Base-by-base conservation (phyloP, 73 alveolate genomes). In the Stentor roeselii region DNA sequence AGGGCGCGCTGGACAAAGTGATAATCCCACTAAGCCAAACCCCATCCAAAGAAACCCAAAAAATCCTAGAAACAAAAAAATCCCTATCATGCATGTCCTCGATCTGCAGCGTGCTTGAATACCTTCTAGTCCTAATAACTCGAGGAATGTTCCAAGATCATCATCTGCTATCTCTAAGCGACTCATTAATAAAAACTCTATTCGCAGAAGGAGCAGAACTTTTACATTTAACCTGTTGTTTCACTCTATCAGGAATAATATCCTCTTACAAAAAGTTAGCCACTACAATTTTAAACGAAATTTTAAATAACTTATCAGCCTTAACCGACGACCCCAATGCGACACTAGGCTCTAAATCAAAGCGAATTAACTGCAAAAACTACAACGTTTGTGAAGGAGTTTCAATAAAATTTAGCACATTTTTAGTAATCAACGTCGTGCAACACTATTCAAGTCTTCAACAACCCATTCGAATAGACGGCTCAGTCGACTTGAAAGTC, bases 201-300 rank as follows among this genome's bases (percentile, higher is more conserved):
- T 67, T 67, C 34, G 37, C 80, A 30, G 41, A 67, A 67, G 80
- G 80, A 15, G 41, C 37, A 27, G 80, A 67, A 67, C 21, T 67
- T 21, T 40, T 67, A 67, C 80, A 67, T 21, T 67, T 67, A 67
- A 21, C 80, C 11, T 21, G 41, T 0, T 15, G 41, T 32, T 32
- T 27, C 11, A 34, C 80, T 67, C 34, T 67, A 67, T n/a, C 80
- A 67, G 0, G 41, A 21, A 67, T 67, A 67, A 11, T 67, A 27
- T n/a, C 27, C 27, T 67, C 37, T 30, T 67, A 67, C 34, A 21
- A 21, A 1, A 67, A 67, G 34, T 27, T 67, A 40, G 34, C 41
- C 21, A 40, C 11, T 30, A 36, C 21, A 67, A 34, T 67, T 67
- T 27, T 67, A 1, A 32, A 67, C 34, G 80, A 67, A 34, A 67